These are phyloP conservation scores for Copromyces sp. DNA, from an alignment of 495 filamentous ascomycete genomes.

Conservation along the genomic window DNA sequence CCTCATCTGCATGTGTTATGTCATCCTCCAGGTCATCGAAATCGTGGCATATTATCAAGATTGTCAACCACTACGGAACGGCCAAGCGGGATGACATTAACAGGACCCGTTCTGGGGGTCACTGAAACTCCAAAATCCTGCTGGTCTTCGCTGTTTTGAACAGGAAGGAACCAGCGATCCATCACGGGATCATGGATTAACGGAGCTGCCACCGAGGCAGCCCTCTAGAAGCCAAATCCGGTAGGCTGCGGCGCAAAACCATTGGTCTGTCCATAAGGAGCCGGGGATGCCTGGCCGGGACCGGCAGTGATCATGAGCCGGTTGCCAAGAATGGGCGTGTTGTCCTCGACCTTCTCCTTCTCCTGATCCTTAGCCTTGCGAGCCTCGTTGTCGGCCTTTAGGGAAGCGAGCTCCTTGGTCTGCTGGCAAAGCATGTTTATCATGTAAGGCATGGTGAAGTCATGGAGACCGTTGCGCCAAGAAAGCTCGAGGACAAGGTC, in stretches of 20 bases:
- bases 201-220: slow-evolving; percentile 13
- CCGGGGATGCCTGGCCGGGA: slow-evolving; percentile 47
- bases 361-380: slow-evolving; percentile 82
- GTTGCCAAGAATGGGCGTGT: slow-evolving; percentile 81
- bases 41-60: background rate
- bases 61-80: background rate
- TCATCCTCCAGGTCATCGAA: background rate
- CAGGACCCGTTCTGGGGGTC: background rate
- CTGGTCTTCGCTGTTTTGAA: background rate
- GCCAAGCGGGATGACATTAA: background rate
- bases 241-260: slow-evolving; percentile 75
- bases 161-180: slow-evolving; percentile 14
- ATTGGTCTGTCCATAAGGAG: slow-evolving; percentile 63
- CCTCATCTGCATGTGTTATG: background rate
- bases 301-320: slow-evolving; percentile 99
- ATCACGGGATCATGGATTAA: slow-evolving; percentile 15
- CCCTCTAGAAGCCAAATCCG: slow-evolving; percentile 46
- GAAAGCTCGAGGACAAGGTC: slow-evolving; percentile 91
- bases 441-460: slow-evolving; percentile 99
- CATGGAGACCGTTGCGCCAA: slow-evolving; percentile 88
- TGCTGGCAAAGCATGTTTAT: slow-evolving; percentile 95
- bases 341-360: slow-evolving; percentile 82
- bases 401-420: slow-evolving; percentile 66
- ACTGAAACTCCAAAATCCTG: background rate
- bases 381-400: slow-evolving; percentile 96